phyloP scores from a whole-genome alignment of 495 filamentous ascomycete species.

The Penicillium fimorum region DNA sequence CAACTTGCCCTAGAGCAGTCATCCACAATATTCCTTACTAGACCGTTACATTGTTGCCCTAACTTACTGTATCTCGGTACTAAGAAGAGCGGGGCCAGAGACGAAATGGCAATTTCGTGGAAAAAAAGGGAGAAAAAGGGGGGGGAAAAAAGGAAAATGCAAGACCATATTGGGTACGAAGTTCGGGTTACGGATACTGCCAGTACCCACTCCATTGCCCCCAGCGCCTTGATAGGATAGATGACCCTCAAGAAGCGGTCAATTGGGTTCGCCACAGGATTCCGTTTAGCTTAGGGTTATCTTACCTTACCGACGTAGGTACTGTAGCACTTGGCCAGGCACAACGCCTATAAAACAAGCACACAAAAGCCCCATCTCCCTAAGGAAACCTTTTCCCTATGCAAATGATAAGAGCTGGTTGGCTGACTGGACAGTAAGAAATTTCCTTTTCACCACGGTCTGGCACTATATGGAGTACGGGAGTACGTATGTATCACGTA shows the following conservation, averaged over 20 bases:
- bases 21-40: not conserved
- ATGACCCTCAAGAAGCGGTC: slow-evolving; percentile 13
- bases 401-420: not conserved
- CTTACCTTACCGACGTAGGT: not conserved
- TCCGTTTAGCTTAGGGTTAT: not conserved
- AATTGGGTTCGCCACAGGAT: slow-evolving; percentile 5
- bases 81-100: slow-evolving; percentile 16
- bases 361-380: not conserved
- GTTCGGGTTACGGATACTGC: not conserved
- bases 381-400: not conserved
- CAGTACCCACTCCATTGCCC: not conserved
- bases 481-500: not conserved
- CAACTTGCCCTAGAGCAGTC: not conserved
- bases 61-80: not conserved
- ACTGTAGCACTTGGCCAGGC: not conserved
- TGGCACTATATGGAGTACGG: not conserved
- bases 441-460: not conserved
- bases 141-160: not conserved
- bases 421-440: not conserved
- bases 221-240: not conserved
- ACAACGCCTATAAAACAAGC: not conserved
- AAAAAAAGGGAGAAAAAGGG: not conserved
- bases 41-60: not conserved
- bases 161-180: not conserved
- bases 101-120: not conserved